Evolutionary conservation across 441 rosid species (phyloP).

Genomic region (Raphanus hybrid): DNA sequence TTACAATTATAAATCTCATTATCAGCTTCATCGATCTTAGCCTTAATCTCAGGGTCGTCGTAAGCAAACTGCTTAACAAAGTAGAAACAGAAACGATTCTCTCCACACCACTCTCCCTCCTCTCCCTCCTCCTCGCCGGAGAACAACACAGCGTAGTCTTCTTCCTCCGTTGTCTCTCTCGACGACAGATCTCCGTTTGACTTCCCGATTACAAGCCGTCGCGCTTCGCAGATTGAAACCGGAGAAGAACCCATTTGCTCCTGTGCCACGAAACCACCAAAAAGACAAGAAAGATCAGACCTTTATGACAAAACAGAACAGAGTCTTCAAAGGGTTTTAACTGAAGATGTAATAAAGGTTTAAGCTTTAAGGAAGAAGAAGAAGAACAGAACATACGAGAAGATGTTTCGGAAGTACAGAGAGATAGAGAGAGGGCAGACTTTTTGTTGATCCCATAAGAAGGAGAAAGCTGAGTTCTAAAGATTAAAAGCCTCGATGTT

Average conservation of each 20-base stretch:
- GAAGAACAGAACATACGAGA: background rate
- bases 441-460: constrained; percentile 31
- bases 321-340: constrained; percentile 15
- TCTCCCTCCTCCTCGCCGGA: constrained; percentile 31
- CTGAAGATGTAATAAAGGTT: background rate
- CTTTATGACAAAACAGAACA: constrained; percentile 13
- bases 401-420: constrained; percentile 15
- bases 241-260: constrained; percentile 28
- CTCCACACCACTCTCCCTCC: constrained; percentile 25
- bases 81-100: constrained; percentile 47
- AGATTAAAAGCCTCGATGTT: background rate
- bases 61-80: constrained; percentile 55
- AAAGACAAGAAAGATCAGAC: constrained; percentile 3
- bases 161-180: constrained; percentile 34
- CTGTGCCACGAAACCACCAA: constrained; percentile 11
- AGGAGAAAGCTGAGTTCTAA: background rate
- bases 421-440: background rate
- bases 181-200: constrained; percentile 26
- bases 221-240: constrained; percentile 25
- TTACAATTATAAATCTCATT: constrained; percentile 63
- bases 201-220: constrained; percentile 4
- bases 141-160: constrained; percentile 32
- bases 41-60: constrained; percentile 76
- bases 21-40: constrained; percentile 69
- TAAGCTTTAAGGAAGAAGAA: background rate